Evolutionary conservation across 495 filamentous ascomycete species (phyloP).

Genomic region (Aspergillus ostianus): DNA sequence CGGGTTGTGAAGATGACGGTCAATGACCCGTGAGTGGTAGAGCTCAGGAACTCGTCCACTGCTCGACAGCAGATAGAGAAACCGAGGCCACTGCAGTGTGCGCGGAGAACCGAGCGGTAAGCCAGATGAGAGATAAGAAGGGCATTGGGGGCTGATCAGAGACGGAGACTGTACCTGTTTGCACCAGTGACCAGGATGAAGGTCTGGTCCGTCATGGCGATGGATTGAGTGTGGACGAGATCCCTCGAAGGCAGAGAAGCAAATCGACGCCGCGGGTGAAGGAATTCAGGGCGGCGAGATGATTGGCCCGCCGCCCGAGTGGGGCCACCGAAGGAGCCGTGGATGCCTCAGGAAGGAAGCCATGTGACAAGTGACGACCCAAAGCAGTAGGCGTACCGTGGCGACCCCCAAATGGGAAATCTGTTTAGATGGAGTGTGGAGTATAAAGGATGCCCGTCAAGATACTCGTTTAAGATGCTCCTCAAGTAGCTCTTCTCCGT

Average conservation of each 20-base stretch:
- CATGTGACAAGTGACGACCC: not conserved
- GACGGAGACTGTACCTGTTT: slow-evolving; percentile 40
- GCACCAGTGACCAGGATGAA: slow-evolving; percentile 51
- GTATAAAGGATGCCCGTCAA: too few relatives aligned
- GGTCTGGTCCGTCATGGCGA: slow-evolving; percentile 15
- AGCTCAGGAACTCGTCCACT: slow-evolving; percentile 82
- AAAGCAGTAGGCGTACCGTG: not conserved
- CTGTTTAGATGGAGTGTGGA: not conserved
- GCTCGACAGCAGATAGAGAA: slow-evolving; percentile 82
- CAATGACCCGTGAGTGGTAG: slow-evolving; percentile 54
- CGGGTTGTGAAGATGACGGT: slow-evolving; percentile 54
- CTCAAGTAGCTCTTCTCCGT: too few relatives aligned
- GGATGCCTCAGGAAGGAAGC: not conserved
- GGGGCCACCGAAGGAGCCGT: not conserved
- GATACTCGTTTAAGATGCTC: too few relatives aligned
- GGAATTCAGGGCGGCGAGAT: not conserved
- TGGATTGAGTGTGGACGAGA: not conserved
- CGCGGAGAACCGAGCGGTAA: slow-evolving; percentile 8
- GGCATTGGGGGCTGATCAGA: not conserved
- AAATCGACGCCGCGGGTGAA: not conserved
- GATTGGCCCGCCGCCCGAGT: not conserved
- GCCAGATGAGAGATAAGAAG: not conserved
- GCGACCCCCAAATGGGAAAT: not conserved
- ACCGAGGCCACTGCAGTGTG: slow-evolving; percentile 72
- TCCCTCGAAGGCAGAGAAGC: not conserved